These are phyloP conservation scores for Phytophthora lateralis DNA, from an alignment of 352 stramenopile genomes.

Conservation along the genomic window DNA sequence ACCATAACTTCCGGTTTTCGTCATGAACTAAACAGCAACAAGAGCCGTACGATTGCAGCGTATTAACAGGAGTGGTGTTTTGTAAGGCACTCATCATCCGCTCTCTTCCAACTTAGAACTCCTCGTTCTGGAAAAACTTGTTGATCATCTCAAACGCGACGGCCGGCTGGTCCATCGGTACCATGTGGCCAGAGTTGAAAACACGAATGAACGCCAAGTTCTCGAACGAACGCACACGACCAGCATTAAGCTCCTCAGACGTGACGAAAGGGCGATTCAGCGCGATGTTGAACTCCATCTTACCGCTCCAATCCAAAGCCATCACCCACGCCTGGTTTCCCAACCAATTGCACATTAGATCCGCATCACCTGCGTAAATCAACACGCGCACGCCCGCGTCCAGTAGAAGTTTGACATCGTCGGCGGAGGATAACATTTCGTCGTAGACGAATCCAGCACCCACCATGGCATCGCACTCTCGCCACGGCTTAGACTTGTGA, in stretches of 20 bases:
- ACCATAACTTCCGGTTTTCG: too few relatives aligned
- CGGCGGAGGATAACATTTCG: conserved; percentile 95
- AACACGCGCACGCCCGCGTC: conserved; percentile 77
- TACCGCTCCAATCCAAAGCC: conserved; percentile 92
- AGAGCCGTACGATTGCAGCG: neutral
- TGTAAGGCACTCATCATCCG: neutral
- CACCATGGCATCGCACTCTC: conserved; percentile 93
- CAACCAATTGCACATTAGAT: conserved; percentile 98
- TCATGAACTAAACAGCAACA: conserved; percentile 4
- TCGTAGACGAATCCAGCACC: conserved; percentile 91
- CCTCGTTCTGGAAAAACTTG: conserved; percentile 78
- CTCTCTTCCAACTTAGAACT: conserved; percentile 34
- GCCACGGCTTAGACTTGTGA: conserved; percentile 74
- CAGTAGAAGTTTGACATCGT: conserved; percentile 88
- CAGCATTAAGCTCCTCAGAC: conserved; percentile 31
- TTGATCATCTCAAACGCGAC: conserved; percentile 93
- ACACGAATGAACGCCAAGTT: conserved; percentile 94
- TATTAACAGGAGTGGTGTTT: neutral
- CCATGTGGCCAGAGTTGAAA: conserved; percentile 95
- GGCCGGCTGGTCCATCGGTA: conserved; percentile 92
- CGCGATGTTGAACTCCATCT: conserved; percentile 81
- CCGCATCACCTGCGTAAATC: conserved; percentile 96
- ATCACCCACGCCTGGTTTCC: conserved; percentile 96
- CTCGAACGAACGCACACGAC: conserved; percentile 52
- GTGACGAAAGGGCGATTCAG: conserved; percentile 40